phyloP scores from a whole-genome alignment of 2,329 filamentous ascomycete genomes.

The Juglanconis juglandina region DNA sequence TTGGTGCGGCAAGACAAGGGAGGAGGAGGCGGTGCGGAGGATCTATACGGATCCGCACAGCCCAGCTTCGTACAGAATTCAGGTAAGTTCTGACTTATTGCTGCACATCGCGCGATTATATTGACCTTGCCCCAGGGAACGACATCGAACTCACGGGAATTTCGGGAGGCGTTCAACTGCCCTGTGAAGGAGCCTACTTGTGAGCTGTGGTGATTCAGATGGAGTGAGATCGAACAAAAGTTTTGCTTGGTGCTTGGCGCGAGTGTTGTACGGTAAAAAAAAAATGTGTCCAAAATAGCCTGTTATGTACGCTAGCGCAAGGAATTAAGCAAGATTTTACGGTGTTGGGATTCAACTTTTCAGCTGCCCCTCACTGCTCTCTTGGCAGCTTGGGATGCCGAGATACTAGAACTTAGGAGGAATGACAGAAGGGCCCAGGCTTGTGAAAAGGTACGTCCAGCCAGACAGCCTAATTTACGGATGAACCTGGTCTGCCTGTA shows the following conservation, averaged over 20 bases:
- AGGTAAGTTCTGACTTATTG: slow-evolving; percentile 33
- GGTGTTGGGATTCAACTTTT: not conserved
- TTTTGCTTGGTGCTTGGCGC: not conserved
- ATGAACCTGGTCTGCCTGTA: not conserved
- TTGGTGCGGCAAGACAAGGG: slow-evolving; percentile 65
- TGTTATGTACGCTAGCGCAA: not conserved
- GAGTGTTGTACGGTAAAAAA: not conserved
- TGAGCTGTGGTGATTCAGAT: slow-evolving; percentile 57
- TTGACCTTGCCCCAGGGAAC: slow-evolving; percentile 32
- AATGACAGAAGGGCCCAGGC: not conserved
- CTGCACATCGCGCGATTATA: not conserved
- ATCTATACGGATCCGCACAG: slow-evolving; percentile 65
- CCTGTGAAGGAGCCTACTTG: slow-evolving; percentile 63
- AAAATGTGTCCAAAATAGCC: not conserved
- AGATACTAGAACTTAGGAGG: not conserved
- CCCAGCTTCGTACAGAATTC: slow-evolving; percentile 58
- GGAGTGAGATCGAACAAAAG: not conserved
- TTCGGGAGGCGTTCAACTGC: slow-evolving; percentile 66
- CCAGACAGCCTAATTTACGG: not conserved
- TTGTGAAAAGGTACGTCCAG: not conserved
- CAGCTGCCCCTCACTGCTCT: not conserved
- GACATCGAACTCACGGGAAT: slow-evolving; percentile 64
- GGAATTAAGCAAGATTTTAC: not conserved
- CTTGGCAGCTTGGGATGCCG: not conserved
- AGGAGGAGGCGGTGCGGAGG: slow-evolving; percentile 52